Base-by-base conservation (phyloP, 2,329 filamentous ascomycete genomes). In the Phyllosticta citribraziliensis region DNA sequence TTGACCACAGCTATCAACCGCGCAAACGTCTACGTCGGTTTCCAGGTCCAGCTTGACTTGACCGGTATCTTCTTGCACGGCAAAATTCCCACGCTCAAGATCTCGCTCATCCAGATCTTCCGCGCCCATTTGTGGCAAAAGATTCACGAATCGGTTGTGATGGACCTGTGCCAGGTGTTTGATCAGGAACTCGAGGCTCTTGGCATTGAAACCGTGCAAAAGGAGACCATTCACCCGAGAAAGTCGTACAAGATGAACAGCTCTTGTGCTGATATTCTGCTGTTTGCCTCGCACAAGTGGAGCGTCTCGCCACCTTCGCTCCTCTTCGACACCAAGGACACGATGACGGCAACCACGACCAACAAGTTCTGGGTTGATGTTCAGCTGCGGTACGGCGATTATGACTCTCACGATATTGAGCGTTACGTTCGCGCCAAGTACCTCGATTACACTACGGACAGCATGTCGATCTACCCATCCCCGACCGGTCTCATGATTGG, bases 201-300 rank as follows among this genome's bases (percentile, higher is more conserved):
- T 3, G 92, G 92, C 40, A 97, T 99, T 62, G 94, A 99, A 75
- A 95, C 91, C 2, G 94, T 97, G 4, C 94, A 99, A 73, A 99
- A 99, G 76, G 94, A 99, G 78, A 97, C 94, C 0, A 99, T 99
- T 63, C 94, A 99, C 79, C 94, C 94, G 58, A 85, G 94, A 84
- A 99, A 99, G 78, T 97, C 91, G 4, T 99, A 99, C 84, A 99
- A 99, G 84, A 99, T 99, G 94, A 99, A 99, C 81, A 97, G 92
- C 70, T 97, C 93, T 62, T 97, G 94, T 70, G 94, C 95, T 4
- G 94, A 99, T 74, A 97, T 99, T 65, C 82, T 97, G 60, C 83
- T 99, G 10, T 99, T 99, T 71, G 93, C 94, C 47, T 96, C 89
- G 65, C 94, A 97, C 79, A 99, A 97, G 75, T 99, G 95, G 95